A percentile compares a stretch with the other conserved stretches of the same genome.
These are phyloP conservation scores for Mallotus nudiflorus DNA, from an alignment of 345 rosid species.

Conservation along the genomic window DNA sequence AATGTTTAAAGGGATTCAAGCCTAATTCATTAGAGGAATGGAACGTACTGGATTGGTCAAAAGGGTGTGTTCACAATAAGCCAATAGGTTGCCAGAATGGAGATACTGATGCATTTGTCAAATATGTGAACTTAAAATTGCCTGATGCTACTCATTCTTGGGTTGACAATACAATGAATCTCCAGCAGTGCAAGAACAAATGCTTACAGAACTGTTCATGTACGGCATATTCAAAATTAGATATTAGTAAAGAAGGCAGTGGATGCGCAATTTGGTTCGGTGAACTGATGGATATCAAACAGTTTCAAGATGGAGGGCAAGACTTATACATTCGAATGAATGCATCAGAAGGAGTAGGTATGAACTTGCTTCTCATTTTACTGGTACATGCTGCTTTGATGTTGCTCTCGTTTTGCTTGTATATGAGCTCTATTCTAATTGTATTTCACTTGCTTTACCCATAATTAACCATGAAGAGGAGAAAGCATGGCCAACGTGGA, in stretches of 20 bases:
- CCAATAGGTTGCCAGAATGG: slow-evolving; percentile 3
- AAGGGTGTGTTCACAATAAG: slow-evolving; percentile 4
- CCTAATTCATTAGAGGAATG: slow-evolving; percentile 7
- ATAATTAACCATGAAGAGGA: too few species aligned
- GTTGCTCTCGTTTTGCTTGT: too few species aligned
- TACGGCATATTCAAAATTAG: slow-evolving; percentile 7
- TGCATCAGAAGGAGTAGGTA: slow-evolving; percentile 22
- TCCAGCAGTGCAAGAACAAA: slow-evolving; percentile 6
- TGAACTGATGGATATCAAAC: slow-evolving; percentile 17
- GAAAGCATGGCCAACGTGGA: too few species aligned
- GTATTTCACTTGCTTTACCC: too few species aligned
- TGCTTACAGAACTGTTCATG: slow-evolving; percentile 25
- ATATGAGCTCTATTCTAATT: too few species aligned
- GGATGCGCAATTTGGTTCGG: slow-evolving; percentile 21
- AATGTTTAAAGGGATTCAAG: slow-evolving; percentile 17
- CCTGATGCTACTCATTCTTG: slow-evolving; percentile 18
- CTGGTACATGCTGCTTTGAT: too few species aligned
- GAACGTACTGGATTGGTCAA: slow-evolving; percentile 8
- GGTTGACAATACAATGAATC: slow-evolving; percentile 9
- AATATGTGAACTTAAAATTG: not conserved
- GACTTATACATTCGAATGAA: slow-evolving; percentile 9
- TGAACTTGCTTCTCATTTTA: too few species aligned
- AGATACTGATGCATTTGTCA: slow-evolving; percentile 16
- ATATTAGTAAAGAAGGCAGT: slow-evolving; percentile 12
- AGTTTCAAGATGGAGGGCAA: not conserved